Conservation (phyloP, 495 filamentous ascomycete genomes). For the Penicillium arizonense region DNA sequence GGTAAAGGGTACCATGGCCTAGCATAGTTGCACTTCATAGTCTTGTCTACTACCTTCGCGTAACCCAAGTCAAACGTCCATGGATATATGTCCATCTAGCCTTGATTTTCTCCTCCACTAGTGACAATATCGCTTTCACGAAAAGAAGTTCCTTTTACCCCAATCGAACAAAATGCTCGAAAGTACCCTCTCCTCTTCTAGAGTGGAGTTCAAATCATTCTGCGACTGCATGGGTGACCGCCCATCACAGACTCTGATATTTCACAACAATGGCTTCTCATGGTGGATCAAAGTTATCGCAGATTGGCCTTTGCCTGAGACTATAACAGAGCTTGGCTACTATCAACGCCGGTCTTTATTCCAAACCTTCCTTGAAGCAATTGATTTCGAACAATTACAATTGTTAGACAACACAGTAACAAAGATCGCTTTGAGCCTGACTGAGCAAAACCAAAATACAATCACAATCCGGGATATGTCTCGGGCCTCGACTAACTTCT, state of each 20-base stretch:
- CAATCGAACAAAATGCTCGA: too few relatives aligned
- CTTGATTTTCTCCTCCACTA: too few relatives aligned
- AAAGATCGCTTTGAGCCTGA: neutral
- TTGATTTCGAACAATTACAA: neutral
- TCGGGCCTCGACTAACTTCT: slow-evolving; percentile 3
- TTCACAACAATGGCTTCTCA: slow-evolving; percentile 7
- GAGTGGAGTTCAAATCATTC: neutral
- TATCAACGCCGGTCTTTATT: slow-evolving; percentile 4
- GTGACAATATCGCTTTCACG: too few relatives aligned
- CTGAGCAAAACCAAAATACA: neutral
- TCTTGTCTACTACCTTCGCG: too few relatives aligned
- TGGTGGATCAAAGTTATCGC: slow-evolving; percentile 18
- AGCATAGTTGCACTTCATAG: too few relatives aligned
- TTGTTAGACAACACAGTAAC: neutral
- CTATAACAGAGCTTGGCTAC: slow-evolving; percentile 3
- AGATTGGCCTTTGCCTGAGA: slow-evolving; percentile 4
- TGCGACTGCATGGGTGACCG: neutral
- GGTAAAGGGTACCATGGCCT: too few relatives aligned
- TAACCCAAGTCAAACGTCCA: too few relatives aligned
- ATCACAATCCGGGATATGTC: slow-evolving; percentile 7
- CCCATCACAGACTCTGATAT: slow-evolving; percentile 15
- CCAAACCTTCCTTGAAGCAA: slow-evolving; percentile 11
- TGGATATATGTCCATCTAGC: too few relatives aligned
- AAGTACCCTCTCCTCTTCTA: too few relatives aligned
- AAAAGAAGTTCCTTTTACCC: too few relatives aligned